These are phyloP conservation scores for Trichoderma asperelloides DNA, from an alignment of 495 filamentous ascomycete species.

Conservation along the genomic window DNA sequence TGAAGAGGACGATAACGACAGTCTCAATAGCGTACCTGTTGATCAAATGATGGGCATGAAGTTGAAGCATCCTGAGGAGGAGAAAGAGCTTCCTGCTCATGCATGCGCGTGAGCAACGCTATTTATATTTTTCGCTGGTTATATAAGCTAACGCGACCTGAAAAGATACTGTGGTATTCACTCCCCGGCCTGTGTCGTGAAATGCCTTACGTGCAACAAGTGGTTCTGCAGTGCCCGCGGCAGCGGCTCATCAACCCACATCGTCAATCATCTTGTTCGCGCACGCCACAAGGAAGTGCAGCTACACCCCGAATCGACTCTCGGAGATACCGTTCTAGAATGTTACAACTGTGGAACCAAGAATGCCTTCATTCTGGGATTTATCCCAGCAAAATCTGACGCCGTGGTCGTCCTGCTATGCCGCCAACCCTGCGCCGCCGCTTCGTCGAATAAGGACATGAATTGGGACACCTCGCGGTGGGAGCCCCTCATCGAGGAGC, in stretches of 20 bases:
- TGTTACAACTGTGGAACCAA: slow-evolving; percentile 99
- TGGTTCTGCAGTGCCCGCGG: slow-evolving; percentile 99
- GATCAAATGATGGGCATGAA: slow-evolving; percentile 63
- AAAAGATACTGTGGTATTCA: slow-evolving; percentile 94
- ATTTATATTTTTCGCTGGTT: slow-evolving; percentile 9
- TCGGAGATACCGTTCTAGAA: slow-evolving; percentile 94
- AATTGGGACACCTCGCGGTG: slow-evolving; percentile 98
- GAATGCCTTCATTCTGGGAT: slow-evolving; percentile 98
- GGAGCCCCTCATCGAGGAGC: slow-evolving; percentile 96
- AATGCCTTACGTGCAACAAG: slow-evolving; percentile 90
- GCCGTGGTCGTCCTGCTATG: slow-evolving; percentile 96
- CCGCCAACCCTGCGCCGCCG: slow-evolving; percentile 90
- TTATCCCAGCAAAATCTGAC: slow-evolving; percentile 98
- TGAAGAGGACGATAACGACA: slow-evolving; percentile 88
- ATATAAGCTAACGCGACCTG: slow-evolving; percentile 11
- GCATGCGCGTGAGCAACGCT: slow-evolving; percentile 78
- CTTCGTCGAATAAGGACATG: slow-evolving; percentile 98
- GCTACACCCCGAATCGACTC: slow-evolving; percentile 86
- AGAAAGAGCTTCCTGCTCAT: slow-evolving; percentile 87
- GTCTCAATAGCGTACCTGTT: slow-evolving; percentile 75
- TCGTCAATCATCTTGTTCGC: slow-evolving; percentile 95
- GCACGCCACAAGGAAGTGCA: slow-evolving; percentile 98
- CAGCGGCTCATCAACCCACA: slow-evolving; percentile 93
- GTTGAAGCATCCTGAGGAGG: slow-evolving; percentile 59
- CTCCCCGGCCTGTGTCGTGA: slow-evolving; percentile 87